Conservation (phyloP, 129 eudicot species). For the Rutidosis leptorrhynchoides region DNA sequence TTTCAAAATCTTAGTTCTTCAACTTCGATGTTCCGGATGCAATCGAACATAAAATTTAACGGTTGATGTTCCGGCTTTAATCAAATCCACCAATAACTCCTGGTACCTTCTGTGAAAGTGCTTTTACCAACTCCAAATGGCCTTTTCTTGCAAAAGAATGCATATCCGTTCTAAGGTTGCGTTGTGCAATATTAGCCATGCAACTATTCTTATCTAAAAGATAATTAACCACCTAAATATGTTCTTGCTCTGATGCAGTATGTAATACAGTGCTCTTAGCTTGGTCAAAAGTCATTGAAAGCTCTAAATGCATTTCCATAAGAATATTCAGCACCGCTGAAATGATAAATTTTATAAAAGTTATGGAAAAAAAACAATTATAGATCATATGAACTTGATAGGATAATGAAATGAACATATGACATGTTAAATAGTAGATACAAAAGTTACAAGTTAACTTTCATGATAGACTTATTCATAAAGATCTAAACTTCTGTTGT, state of each 20-base stretch:
- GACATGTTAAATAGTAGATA: constrained; percentile 4
- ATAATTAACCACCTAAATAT: constrained; percentile 58
- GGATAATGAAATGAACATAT: neutral
- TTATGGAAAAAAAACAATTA: too few relatives aligned
- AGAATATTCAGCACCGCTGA: constrained; percentile 66
- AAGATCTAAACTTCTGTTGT: neutral
- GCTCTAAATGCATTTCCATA: constrained; percentile 56
- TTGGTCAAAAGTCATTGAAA: constrained; percentile 59
- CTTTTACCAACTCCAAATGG: constrained; percentile 61
- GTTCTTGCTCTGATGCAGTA: constrained; percentile 74
- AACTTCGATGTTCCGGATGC: too few relatives aligned
- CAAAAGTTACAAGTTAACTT: neutral
- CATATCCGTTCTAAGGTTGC: constrained; percentile 61
- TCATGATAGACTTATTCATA: neutral
- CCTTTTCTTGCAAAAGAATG: constrained; percentile 77
- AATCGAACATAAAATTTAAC: too few relatives aligned
- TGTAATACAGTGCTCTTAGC: constrained; percentile 67
- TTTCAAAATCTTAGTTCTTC: too few relatives aligned
- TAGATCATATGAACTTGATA: neutral
- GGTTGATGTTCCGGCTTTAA: too few relatives aligned
- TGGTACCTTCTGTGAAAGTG: constrained; percentile 51
- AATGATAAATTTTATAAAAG: too few relatives aligned
- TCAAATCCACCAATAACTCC: constrained; percentile 44
- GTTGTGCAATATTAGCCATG: constrained; percentile 55
- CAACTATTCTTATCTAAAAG: constrained; percentile 57